Evolutionary conservation across 2,329 filamentous ascomycete species (phyloP), one percentile per base, ranked within the genome.

Genomic region (Thielaviopsis populi): DNA sequence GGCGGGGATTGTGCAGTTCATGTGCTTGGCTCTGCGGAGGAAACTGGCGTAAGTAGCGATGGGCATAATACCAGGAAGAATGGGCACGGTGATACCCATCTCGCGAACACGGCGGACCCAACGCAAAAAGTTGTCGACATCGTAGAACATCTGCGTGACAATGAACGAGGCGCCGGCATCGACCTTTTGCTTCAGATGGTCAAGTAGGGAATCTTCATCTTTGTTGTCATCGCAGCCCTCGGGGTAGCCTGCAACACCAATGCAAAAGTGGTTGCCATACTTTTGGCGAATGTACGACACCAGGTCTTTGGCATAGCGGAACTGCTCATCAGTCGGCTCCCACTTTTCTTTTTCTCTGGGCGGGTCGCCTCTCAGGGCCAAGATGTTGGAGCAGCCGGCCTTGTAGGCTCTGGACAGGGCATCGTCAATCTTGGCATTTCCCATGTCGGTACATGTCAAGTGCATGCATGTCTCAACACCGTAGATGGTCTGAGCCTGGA

Each of bases 71-170:
- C 90, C 91, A 2, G 88, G 88, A 59, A 95, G 82, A 68, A 95
- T 94, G 17, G 89, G 89, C 40, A 94, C 79, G 30, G 77, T 85
- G 71, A 99, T 92, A 59, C 94, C 94, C 70, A 84, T 85, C 62
- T 86, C 89, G 60, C 91, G 87, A 66, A 92, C 91, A 73, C 89
- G 94, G 69, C 83, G 79, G 43, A 95, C 88, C 94, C 94, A 99
- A 62, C 85, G 82, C 63, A 97, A 76, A 75, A 99, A 99, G 72
- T 94, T 92, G 71, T 99, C 92, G 60, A 84, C 91, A 71, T 99
- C 92, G 78, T 99, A 99, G 76, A 97, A 97, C 94, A 99, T 99
- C 77, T 99, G 94, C 0, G 94, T 97, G 63, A 99, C 89, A 68
- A 99, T 88, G 73, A 97, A 99, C 6, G 88, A 87, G 67, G 87